A percentile compares a stretch with the other conserved stretches of the same genome.
phyloP scores from a whole-genome alignment of 139 green algal genomes.

The Chlorella sp. region DNA sequence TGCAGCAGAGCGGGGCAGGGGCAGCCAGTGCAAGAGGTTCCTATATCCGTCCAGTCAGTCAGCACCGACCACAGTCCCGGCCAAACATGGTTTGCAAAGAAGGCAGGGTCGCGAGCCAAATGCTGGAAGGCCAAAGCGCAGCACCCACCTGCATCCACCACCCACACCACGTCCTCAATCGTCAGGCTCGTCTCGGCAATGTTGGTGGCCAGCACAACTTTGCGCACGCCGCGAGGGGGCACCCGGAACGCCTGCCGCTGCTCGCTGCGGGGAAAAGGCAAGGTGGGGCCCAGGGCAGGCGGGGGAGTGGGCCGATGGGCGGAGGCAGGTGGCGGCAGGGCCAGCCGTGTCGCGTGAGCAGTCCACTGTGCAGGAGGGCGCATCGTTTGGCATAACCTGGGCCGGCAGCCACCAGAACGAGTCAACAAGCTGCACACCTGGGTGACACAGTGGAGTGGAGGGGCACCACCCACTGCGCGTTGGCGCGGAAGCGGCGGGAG shows the following conservation, averaged over 20 bases:
- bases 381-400: too few relatives aligned
- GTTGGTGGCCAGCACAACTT: slow-evolving; percentile 96
- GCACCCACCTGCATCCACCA: slow-evolving; percentile 76
- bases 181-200: slow-evolving; percentile 98
- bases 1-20: neutral
- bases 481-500: slow-evolving; percentile 20
- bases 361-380: too few relatives aligned
- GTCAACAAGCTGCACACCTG: slow-evolving; percentile 14
- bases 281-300: too few relatives aligned
- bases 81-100: neutral
- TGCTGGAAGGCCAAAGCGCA: neutral
- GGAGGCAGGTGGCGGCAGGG: neutral
- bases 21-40: too few relatives aligned
- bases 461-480: slow-evolving; percentile 49
- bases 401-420: neutral
- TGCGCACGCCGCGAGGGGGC: slow-evolving; percentile 65
- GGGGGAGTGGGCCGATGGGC: neutral
- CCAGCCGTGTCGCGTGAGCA: too few relatives aligned
- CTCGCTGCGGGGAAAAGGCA: neutral
- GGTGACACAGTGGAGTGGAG: slow-evolving; percentile 59
- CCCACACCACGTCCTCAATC: slow-evolving; percentile 95
- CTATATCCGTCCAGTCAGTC: too few relatives aligned
- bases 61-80: too few relatives aligned
- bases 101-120: neutral
- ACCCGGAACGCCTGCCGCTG: slow-evolving; percentile 40